Conservation (phyloP, 768 basidiomycete genomes). For the Mrakia frigida region DNA sequence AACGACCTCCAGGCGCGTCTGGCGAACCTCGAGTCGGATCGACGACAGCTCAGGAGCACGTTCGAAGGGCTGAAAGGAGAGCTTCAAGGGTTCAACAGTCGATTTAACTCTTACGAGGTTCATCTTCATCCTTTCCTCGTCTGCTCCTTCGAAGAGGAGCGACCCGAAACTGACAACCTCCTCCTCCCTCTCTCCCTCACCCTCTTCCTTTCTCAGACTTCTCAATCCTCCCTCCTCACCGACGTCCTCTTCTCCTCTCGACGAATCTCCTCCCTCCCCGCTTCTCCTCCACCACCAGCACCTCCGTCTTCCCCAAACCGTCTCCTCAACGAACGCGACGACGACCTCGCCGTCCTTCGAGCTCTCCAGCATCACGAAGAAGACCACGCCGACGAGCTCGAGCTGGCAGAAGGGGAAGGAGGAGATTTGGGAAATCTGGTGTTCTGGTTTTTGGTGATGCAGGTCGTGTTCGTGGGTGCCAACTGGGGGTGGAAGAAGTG, state of each 20-base stretch:
- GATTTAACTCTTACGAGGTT: slow-evolving; percentile 32
- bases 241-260: slow-evolving; percentile 19
- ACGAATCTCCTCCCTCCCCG: not conserved
- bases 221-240: slow-evolving; percentile 21
- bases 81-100: slow-evolving; percentile 33
- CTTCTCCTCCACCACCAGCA: not conserved
- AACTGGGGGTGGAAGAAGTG: slow-evolving; percentile 20
- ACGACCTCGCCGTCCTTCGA: not conserved
- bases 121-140: not conserved
- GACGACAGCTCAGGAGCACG: slow-evolving; percentile 20
- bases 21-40: slow-evolving; percentile 32
- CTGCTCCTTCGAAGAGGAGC: not conserved
- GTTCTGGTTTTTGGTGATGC: slow-evolving; percentile 9
- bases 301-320: not conserved
- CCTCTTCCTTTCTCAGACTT: not conserved
- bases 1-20: slow-evolving; percentile 29
- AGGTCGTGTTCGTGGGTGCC: not conserved
- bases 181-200: not conserved
- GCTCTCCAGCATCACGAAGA: not conserved
- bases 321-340: not conserved
- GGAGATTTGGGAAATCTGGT: not conserved
- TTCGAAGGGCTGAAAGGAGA: slow-evolving; percentile 33
- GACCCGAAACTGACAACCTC: too few relatives aligned
- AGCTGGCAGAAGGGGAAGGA: not conserved
- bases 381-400: not conserved